These are phyloP conservation scores for Scenedesmus sp. DNA, from an alignment of 163 green algal species.

Conservation along the genomic window DNA sequence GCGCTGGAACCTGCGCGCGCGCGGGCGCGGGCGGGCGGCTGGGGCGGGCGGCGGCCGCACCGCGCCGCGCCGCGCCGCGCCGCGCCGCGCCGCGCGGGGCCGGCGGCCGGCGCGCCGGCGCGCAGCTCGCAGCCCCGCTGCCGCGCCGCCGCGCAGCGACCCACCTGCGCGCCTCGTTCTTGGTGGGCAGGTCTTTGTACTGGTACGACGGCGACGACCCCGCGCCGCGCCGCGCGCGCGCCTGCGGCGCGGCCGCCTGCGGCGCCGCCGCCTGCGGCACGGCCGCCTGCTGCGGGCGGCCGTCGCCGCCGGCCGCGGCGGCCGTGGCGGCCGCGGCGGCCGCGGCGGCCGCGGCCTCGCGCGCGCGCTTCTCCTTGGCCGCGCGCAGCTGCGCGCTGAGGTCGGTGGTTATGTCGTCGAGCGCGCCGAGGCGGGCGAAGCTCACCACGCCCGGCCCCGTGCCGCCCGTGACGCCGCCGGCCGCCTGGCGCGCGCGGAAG, in stretches of 20 bases:
- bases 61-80: too few relatives aligned
- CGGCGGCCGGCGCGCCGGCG: too few relatives aligned
- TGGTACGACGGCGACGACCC: conserved; percentile 46
- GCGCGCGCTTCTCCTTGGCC: background rate
- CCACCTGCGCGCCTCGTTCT: conserved; percentile 52
- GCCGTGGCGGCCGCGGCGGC: conserved; percentile 24
- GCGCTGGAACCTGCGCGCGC: conserved; percentile 40
- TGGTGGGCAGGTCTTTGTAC: conserved; percentile 42
- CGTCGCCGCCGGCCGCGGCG: background rate
- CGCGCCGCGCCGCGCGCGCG: conserved; percentile 1
- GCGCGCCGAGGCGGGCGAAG: conserved; percentile 62
- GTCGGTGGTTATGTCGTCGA: conserved; percentile 81
- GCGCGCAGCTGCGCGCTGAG: conserved; percentile 66
- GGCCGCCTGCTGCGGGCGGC: conserved; percentile 33
- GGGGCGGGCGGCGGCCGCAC: too few relatives aligned
- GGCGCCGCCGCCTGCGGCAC: conserved; percentile 13
- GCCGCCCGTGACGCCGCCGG: conserved; percentile 9
- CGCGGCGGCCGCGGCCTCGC: conserved; percentile 2
- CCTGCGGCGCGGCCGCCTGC: conserved; percentile 7
- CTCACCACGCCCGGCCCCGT: conserved; percentile 57
- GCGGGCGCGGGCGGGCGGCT: background rate
- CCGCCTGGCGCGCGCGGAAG: conserved; percentile 35
- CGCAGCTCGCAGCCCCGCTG: too few relatives aligned
- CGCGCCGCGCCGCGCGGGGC: too few relatives aligned
- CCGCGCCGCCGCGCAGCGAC: too few relatives aligned